Percentiles rank a stretch among this genome's conserved stretches.
phyloP scores from a whole-genome alignment of 108 stramenopile genomes.

The Ochromonas danica region DNA sequence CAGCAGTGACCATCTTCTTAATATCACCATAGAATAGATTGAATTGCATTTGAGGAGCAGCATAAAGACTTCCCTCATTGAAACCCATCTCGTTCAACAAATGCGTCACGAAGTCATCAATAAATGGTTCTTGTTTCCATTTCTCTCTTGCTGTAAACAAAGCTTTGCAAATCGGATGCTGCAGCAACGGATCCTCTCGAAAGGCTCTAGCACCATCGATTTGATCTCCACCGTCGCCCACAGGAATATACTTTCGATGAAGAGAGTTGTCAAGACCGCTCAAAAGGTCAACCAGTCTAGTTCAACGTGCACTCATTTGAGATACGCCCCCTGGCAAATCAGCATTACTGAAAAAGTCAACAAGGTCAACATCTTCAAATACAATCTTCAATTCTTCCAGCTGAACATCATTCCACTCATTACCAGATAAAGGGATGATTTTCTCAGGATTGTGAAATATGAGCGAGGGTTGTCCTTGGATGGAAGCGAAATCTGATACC shows the following conservation, averaged over 20 bases:
- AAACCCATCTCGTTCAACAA: slow-evolving; percentile 1
- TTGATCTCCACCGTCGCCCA: slow-evolving; percentile 1
- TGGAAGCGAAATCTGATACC: slow-evolving; percentile 15
- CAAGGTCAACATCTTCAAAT: slow-evolving; percentile 5
- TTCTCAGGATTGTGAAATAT: slow-evolving; percentile 5
- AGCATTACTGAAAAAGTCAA: slow-evolving; percentile 1
- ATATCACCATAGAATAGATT: not conserved
- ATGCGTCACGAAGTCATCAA: slow-evolving; percentile 6
- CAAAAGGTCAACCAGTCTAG: not conserved
- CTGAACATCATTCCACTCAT: slow-evolving; percentile 1
- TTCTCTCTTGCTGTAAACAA: not conserved
- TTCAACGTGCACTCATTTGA: not conserved
- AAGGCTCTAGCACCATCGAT: not conserved
- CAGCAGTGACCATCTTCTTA: slow-evolving; percentile 1
- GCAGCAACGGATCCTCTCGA: not conserved
- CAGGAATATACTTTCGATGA: not conserved
- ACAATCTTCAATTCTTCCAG: slow-evolving; percentile 1
- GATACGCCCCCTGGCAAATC: not conserved
- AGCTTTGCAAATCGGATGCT: slow-evolving; percentile 9
- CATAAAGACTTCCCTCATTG: slow-evolving; percentile 15
- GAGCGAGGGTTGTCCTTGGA: not conserved
- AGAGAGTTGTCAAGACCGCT: not conserved
- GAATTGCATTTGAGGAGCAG: slow-evolving; percentile 9
- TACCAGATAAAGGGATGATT: slow-evolving; percentile 1
- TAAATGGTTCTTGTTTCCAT: not conserved